These are phyloP conservation scores for Peronospora tabacina DNA, from an alignment of 352 stramenopile genomes.

Conservation along the genomic window DNA sequence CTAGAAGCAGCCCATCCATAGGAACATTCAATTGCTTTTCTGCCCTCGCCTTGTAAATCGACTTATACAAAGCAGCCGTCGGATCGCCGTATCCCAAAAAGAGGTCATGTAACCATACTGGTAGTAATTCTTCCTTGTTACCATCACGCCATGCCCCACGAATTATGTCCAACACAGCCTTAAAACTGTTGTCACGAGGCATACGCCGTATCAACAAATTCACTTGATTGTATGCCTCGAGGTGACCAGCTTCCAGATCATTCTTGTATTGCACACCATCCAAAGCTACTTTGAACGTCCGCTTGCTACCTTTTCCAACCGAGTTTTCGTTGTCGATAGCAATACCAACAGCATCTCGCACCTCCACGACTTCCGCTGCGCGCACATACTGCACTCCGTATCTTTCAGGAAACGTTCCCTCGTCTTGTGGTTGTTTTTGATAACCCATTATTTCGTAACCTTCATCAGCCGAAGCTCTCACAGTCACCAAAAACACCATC, in stretches of 20 bases:
- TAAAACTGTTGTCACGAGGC: slow-evolving; percentile 92
- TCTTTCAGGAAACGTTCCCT: slow-evolving; percentile 68
- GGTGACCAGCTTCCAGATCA: slow-evolving; percentile 60
- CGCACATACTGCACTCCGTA: slow-evolving; percentile 85
- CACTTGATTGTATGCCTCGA: slow-evolving; percentile 81
- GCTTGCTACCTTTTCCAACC: slow-evolving; percentile 50
- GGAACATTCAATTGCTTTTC: slow-evolving; percentile 30
- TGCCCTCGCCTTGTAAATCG: slow-evolving; percentile 40
- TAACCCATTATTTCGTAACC: slow-evolving; percentile 59
- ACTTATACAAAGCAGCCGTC: slow-evolving; percentile 64
- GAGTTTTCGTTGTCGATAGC: slow-evolving; percentile 34
- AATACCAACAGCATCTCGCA: slow-evolving; percentile 77
- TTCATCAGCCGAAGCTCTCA: slow-evolving; percentile 65
- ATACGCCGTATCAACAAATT: slow-evolving; percentile 92
- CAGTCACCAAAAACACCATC: slow-evolving; percentile 90
- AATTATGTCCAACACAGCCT: slow-evolving; percentile 90
- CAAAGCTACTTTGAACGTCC: slow-evolving; percentile 86
- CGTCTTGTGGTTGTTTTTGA: slow-evolving; percentile 16
- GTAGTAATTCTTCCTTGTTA: slow-evolving; percentile 54
- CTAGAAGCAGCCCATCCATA: slow-evolving; percentile 38
- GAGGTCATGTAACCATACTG: slow-evolving; percentile 91
- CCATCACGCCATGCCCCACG: slow-evolving; percentile 15
- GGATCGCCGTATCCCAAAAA: slow-evolving; percentile 92
- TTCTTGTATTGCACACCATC: slow-evolving; percentile 92
- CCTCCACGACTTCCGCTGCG: slow-evolving; percentile 71